Percentiles rank a stretch among this genome's conserved stretches.
These are phyloP conservation scores for Symbiotaphrina buchneri DNA, from an alignment of 495 filamentous ascomycete species.

Conservation along the genomic window DNA sequence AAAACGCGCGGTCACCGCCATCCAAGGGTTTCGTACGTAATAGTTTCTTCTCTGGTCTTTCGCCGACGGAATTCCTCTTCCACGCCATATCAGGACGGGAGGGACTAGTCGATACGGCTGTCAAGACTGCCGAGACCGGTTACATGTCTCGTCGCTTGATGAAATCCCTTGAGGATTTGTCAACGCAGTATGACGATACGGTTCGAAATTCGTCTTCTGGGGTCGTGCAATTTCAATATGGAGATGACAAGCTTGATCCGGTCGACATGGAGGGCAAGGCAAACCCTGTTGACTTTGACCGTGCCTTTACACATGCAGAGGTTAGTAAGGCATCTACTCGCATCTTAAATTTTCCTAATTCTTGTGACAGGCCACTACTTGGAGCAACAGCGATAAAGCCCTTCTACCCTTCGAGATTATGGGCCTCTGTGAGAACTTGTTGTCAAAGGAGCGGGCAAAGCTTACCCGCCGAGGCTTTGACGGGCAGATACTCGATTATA, in stretches of 20 bases:
- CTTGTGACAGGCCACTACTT: conserved; percentile 28
- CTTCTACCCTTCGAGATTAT: conserved; percentile 56
- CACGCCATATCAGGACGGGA: conserved; percentile 97
- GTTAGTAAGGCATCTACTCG: conserved; percentile 8
- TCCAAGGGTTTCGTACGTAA: conserved; percentile 94
- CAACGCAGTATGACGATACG: conserved; percentile 77
- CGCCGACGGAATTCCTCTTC: conserved; percentile 85
- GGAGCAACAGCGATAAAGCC: conserved; percentile 47
- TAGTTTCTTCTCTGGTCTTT: conserved; percentile 88
- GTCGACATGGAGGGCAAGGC: conserved; percentile 94
- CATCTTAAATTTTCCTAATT: not conserved
- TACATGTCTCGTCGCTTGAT: conserved; percentile 98
- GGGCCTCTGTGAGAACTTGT: conserved; percentile 33
- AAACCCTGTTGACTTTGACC: conserved; percentile 77
- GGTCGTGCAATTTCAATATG: conserved; percentile 92
- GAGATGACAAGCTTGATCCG: conserved; percentile 85
- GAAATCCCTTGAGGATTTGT: conserved; percentile 93
- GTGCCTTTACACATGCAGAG: conserved; percentile 75
- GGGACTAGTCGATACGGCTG: conserved; percentile 97
- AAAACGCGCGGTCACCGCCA: conserved; percentile 69
- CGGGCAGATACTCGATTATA: conserved; percentile 32
- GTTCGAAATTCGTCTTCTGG: conserved; percentile 69
- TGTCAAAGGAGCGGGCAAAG: conserved; percentile 40
- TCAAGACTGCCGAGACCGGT: conserved; percentile 96
- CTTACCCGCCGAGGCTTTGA: conserved; percentile 32